Evolutionary conservation across 495 filamentous ascomycete species (phyloP).

Genomic region (Jackrogersella minutella): DNA sequence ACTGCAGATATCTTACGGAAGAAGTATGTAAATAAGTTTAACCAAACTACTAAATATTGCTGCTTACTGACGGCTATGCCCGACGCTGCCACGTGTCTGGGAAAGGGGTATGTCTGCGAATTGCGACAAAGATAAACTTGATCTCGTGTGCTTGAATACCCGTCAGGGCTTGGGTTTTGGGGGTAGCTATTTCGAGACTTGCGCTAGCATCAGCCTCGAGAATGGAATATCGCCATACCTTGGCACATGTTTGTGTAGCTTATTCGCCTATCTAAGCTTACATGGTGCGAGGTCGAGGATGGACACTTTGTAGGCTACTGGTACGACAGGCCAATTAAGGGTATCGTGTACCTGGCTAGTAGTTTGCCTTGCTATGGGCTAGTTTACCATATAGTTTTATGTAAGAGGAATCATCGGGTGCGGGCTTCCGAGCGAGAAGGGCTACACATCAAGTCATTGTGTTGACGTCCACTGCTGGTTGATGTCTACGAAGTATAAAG

Average conservation of each 20-base stretch:
- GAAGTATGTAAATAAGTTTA: background rate
- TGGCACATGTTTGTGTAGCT: background rate
- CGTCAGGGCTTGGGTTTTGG: slow-evolving; percentile 8
- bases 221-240: background rate
- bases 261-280: background rate
- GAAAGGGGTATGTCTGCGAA: background rate
- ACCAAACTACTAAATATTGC: background rate
- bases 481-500: no score
- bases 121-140: background rate
- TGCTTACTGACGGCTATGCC: slow-evolving; percentile 20
- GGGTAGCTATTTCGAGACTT: slow-evolving; percentile 23
- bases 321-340: background rate
- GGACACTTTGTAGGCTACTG: background rate
- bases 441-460: no score
- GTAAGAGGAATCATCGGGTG: background rate
- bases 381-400: background rate
- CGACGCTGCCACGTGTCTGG: slow-evolving; percentile 3
- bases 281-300: background rate
- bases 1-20: background rate
- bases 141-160: background rate
- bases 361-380: background rate
- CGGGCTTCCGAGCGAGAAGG: background rate
- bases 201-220: slow-evolving; percentile 21
- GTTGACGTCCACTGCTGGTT: no score
- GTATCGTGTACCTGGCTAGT: background rate